Evolutionary conservation across 1,139 yeast genomes (phyloP), one percentile per base, ranked within the genome.

Genomic region (Kazachstania sp.): DNA sequence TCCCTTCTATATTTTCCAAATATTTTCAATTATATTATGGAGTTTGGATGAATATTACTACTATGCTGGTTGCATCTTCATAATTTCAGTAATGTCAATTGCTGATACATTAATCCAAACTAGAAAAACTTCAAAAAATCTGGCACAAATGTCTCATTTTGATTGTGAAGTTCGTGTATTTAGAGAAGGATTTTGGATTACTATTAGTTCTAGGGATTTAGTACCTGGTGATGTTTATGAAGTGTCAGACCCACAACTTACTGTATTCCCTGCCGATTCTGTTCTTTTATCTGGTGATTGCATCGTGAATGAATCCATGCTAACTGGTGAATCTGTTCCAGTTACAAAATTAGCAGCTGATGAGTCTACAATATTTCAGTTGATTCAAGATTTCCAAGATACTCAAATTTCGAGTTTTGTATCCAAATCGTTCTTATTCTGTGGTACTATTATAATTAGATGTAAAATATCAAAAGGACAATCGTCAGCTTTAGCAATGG

Each of bases 281-380:
- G 67, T 94, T 16, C 71, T 92, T 44, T 68, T 90, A 26, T 80
- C 90, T 41, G 98, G 98, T 46, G 97, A 88, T 62, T 86, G 95
- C 65, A 87, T 92, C 49, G 84, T 90, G 16, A 92, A 92, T 65
- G 97, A 90, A 63, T 85, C 95, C 11, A 90, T 90, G 95, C 74
- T 90, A 31, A 92, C 97, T 0, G 99, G 99, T 37, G 99, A 92
- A 64, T 87, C 97, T 49, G 97, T 92, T 1, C 98, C 99, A 0
- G 95, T 92, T 2, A 78, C 96, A 0, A 92, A 92, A 63, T 54
- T 72, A 4, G 75, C 84, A 3, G 88, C 95, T 1, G 70, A 76
- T 0, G 76, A 75, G 28, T 87, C 80, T 18, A 75, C 82, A 0
- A 75, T 87, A 39, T 69, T 70, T 30, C 71, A 71, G 16, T 66